Evolutionary conservation across 2,329 filamentous ascomycete genomes (phyloP).

Genomic region (Neonectria faginata): DNA sequence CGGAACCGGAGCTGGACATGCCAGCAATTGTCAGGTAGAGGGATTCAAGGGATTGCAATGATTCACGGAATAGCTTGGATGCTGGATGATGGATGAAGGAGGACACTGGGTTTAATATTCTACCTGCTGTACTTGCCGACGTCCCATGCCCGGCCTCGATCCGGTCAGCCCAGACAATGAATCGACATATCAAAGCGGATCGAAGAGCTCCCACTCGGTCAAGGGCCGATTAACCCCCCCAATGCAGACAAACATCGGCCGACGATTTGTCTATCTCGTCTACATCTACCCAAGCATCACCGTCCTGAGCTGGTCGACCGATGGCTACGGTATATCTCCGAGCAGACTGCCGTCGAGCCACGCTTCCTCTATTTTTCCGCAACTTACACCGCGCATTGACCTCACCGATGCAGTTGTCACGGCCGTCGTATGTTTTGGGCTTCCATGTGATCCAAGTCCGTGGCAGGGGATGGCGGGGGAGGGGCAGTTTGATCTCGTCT

Average conservation of each 20-base stretch:
- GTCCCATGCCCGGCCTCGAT: slow-evolving; percentile 15
- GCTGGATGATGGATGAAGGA: not conserved
- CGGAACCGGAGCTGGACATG: slow-evolving; percentile 11
- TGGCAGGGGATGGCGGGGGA: slow-evolving; percentile 36
- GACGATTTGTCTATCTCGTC: slow-evolving; percentile 32
- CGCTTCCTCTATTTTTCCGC: slow-evolving; percentile 10
- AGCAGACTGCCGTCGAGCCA: slow-evolving; percentile 4
- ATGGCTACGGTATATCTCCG: slow-evolving; percentile 12
- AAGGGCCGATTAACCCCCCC: not conserved
- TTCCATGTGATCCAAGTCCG: slow-evolving; percentile 42
- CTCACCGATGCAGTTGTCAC: slow-evolving; percentile 29
- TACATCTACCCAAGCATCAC: slow-evolving; percentile 2
- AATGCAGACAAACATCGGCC: slow-evolving; percentile 13
- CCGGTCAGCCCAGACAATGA: slow-evolving; percentile 15
- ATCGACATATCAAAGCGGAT: slow-evolving; percentile 17
- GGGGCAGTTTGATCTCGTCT: slow-evolving; percentile 10
- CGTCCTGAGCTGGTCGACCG: not conserved
- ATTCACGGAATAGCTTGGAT: too few species aligned
- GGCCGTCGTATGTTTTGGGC: slow-evolving; percentile 36
- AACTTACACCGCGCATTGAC: slow-evolving; percentile 18
- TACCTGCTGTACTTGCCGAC: slow-evolving; percentile 12
- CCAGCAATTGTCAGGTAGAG: not conserved
- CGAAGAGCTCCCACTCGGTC: slow-evolving; percentile 3
- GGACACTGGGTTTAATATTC: not conserved
- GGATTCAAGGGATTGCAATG: not conserved